Evolutionary conservation across 805 yeast species (phyloP), one percentile per base, ranked within the genome.

Genomic region (Candida anglica): DNA sequence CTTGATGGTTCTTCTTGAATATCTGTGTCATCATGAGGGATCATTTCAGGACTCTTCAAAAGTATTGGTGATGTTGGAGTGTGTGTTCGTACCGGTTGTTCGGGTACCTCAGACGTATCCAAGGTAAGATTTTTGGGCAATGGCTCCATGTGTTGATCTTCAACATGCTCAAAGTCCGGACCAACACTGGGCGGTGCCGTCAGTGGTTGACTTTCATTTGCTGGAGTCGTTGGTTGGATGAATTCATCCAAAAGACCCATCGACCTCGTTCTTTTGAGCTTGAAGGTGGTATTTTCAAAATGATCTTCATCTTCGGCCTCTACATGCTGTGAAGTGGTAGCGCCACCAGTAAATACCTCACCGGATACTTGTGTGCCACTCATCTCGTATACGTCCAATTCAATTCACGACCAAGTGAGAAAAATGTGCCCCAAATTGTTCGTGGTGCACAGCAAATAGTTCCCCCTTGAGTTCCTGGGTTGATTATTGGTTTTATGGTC

Each of bases 11-110:
- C 93, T 45, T 77, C 75, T 33, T 74, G 75, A 23, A 89, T 68
- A 50, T 83, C 94, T 20, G 78, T 76, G 59, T 89, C 97, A 59
- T 89, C 97, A 47, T 82, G 93, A n/a, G 84, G 81, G 17, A 65
- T 47, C 27, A 68, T 48, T 23, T 62, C 69, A 4, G 63, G 66
- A 22, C 20, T 15, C 29, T 24, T 31, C 19, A 31, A 10, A 9
- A 18, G 28, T 8, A 15, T 18, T 16, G 20, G 9, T 25, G 15
- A 13, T 20, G 15, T 9, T 9, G 8, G 10, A n/a, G 28, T 23
- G 7, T 14, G 5, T 8, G 28, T 13, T 11, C 16, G 28, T 5
- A 13, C 8, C 20, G 32, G 9, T 13, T 9, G 10, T 6, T 15
- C 13, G 15, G 23, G 5, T 15, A 17, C 17, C 14, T 17, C 14